These are phyloP conservation scores for Clitopilus passeckerianus DNA, from an alignment of 768 basidiomycete species.

Conservation along the genomic window DNA sequence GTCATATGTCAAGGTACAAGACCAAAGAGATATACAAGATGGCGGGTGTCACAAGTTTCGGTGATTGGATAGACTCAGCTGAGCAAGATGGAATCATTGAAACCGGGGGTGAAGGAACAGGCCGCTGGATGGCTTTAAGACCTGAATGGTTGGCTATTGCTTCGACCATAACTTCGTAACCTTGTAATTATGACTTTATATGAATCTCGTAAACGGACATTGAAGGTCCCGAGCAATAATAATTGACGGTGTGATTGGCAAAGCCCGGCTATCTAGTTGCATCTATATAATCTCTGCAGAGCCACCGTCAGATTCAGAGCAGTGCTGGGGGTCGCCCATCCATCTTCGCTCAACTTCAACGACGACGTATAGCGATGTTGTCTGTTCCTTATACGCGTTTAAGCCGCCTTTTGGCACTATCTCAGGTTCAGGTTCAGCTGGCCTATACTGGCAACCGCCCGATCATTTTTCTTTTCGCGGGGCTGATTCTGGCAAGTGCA, in stretches of 20 bases:
- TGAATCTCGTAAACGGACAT: not conserved
- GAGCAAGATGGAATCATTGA: not conserved
- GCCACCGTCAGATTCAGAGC: not conserved
- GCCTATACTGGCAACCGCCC: not conserved
- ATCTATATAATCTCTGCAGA: not conserved
- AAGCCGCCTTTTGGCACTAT: not conserved
- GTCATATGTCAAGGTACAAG: not conserved
- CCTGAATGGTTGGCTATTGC: not conserved
- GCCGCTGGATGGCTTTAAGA: not conserved
- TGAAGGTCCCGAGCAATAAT: not conserved
- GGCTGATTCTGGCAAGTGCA: not conserved
- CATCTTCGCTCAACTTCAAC: not conserved
- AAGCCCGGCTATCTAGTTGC: not conserved
- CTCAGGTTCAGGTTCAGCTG: not conserved
- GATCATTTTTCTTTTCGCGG: conserved; percentile 1
- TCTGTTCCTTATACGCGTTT: not conserved
- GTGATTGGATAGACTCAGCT: not conserved
- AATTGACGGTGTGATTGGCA: not conserved
- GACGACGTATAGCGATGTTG: not conserved
- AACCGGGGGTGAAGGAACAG: not conserved
- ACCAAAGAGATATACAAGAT: not conserved
- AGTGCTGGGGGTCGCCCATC: not conserved
- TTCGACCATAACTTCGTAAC: not conserved
- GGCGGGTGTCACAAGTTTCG: not conserved
- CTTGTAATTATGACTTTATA: not conserved